A percentile compares a stretch with the other conserved stretches of the same genome.
These are phyloP conservation scores for Candida suzukii DNA, from an alignment of 805 yeast species.

Conservation along the genomic window DNA sequence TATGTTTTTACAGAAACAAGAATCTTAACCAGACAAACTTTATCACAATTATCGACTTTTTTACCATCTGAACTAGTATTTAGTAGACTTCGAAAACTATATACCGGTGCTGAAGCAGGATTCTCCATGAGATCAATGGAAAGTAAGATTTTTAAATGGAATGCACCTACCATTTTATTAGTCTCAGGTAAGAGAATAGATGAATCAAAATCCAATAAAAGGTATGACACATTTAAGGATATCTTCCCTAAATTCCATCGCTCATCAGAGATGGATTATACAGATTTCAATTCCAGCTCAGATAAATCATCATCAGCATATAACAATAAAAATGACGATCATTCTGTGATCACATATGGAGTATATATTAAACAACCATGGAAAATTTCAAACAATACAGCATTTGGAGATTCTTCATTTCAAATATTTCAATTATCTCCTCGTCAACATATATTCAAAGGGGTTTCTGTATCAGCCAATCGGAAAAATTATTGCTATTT, in stretches of 20 bases:
- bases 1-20: slow-evolving; percentile 22
- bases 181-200: slow-evolving; percentile 56
- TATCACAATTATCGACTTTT: slow-evolving; percentile 32
- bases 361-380: slow-evolving; percentile 67
- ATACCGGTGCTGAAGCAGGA: slow-evolving; percentile 70
- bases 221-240: slow-evolving; percentile 45
- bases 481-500: slow-evolving; percentile 46
- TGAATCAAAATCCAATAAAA: slow-evolving; percentile 29
- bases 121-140: slow-evolving; percentile 86
- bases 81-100: slow-evolving; percentile 51
- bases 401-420: slow-evolving; percentile 59
- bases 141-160: slow-evolving; percentile 81
- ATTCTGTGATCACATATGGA: slow-evolving; percentile 49
- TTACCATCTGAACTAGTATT: slow-evolving; percentile 33
- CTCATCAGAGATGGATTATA: neutral
- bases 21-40: slow-evolving; percentile 29
- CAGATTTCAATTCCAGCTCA: neutral
- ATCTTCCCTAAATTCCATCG: slow-evolving; percentile 38
- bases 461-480: slow-evolving; percentile 8
- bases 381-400: slow-evolving; percentile 62
- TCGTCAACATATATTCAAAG: slow-evolving; percentile 45
- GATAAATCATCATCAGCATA: neutral
- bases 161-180: slow-evolving; percentile 71
- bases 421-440: slow-evolving; percentile 67
- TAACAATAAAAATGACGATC: slow-evolving; percentile 18